These are phyloP conservation scores for Plectosphaerella cucumerina DNA, from an alignment of 2,329 filamentous ascomycete species.

Conservation along the genomic window DNA sequence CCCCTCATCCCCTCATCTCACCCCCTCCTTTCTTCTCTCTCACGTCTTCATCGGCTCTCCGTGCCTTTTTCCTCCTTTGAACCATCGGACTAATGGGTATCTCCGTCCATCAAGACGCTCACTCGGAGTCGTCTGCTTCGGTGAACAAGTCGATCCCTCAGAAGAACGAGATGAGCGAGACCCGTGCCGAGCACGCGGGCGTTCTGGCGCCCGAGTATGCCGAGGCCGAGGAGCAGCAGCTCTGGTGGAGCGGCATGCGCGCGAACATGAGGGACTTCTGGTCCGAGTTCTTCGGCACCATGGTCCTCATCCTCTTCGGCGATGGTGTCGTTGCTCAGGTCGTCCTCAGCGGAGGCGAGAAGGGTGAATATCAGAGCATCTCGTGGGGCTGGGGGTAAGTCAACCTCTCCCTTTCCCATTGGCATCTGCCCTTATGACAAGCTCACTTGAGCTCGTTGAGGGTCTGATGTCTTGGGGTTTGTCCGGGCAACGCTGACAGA, in stretches of 20 bases:
- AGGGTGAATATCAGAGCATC: constrained; percentile 46
- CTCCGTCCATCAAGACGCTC: constrained; percentile 21
- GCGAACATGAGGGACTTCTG: constrained; percentile 52
- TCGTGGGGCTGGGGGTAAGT: constrained; percentile 47
- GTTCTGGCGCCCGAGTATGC: constrained; percentile 10
- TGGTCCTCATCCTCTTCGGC: constrained; percentile 65
- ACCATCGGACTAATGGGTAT: constrained; percentile 21
- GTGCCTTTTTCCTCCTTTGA: constrained; percentile 1
- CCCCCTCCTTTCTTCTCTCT: neutral
- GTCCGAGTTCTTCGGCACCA: constrained; percentile 64
- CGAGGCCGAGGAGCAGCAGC: constrained; percentile 16
- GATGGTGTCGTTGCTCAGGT: constrained; percentile 70
- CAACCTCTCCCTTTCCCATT: neutral
- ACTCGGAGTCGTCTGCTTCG: constrained; percentile 24
- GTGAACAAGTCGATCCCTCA: constrained; percentile 24
- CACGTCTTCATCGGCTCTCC: neutral
- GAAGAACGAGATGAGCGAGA: constrained; percentile 26
- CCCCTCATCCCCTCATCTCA: neutral
- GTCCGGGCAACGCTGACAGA: neutral
- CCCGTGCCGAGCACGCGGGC: constrained; percentile 14
- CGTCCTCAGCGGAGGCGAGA: constrained; percentile 45
- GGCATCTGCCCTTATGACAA: neutral
- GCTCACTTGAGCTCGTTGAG: neutral
- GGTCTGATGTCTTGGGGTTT: neutral
- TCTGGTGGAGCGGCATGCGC: constrained; percentile 49